Percentiles rank a stretch among this genome's conserved stretches.
Evolutionary conservation across 1,284 basidiomycete species (phyloP).

Genomic region (Moesziomyces sp.): DNA sequence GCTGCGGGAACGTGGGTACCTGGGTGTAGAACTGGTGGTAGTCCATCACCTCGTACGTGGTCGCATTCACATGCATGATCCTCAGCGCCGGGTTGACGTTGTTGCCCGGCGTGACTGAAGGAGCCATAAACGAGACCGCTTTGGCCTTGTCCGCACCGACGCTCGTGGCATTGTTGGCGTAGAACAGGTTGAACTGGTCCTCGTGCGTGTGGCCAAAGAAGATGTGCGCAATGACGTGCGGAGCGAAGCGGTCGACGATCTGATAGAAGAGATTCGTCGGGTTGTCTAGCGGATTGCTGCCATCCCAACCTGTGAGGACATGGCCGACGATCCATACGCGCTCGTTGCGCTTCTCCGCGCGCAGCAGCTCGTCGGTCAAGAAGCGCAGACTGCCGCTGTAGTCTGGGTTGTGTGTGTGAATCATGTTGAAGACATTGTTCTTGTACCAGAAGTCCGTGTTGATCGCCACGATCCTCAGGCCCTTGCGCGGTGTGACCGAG

Average conservation of each 20-base stretch:
- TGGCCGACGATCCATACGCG: conserved; percentile 82
- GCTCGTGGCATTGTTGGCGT: conserved; percentile 76
- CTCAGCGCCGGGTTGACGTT: conserved; percentile 83
- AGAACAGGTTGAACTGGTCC: conserved; percentile 82
- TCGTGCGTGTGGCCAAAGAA: conserved; percentile 86
- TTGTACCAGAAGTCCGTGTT: conserved; percentile 75
- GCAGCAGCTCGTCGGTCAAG: conserved; percentile 81
- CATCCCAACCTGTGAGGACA: conserved; percentile 77
- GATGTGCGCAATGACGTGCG: conserved; percentile 81
- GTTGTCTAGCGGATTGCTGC: conserved; percentile 73
- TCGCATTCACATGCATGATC: conserved; percentile 81
- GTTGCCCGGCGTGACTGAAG: conserved; percentile 78
- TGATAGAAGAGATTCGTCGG: conserved; percentile 60
- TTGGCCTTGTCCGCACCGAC: conserved; percentile 13
- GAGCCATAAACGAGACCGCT: conserved; percentile 73
- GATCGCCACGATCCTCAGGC: conserved; percentile 78
- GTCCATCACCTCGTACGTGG: conserved; percentile 67
- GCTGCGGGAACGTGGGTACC: conserved; percentile 32
- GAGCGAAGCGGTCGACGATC: conserved; percentile 81
- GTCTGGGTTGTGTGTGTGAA: conserved; percentile 79
- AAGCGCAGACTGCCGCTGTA: conserved; percentile 80
- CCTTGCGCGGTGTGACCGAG: conserved; percentile 76
- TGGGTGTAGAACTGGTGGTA: conserved; percentile 63
- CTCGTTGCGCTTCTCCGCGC: conserved; percentile 56
- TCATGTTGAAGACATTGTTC: conserved; percentile 77